Base-by-base conservation (phyloP, 371 early-diverging fungal genomes). In the Mortierella sp. region DNA sequence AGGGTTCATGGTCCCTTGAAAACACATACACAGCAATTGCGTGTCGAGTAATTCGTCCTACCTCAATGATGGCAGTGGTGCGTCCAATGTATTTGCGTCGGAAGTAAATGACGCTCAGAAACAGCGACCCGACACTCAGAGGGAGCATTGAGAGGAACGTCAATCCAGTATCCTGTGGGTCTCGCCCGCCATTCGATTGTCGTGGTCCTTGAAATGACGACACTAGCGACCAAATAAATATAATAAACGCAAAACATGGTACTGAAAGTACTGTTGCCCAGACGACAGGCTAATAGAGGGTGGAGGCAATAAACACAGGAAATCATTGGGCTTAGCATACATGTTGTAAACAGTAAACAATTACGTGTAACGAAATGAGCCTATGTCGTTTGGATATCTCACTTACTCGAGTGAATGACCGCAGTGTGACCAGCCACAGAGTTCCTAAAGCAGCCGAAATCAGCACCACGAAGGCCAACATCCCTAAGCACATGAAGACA, bases 181-280 rank as follows among this genome's bases (percentile, higher is more conserved):
- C 80, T 28, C 77, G 75, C 48, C 72, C 60, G 13, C 91, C 90
- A 72, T 86, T 87, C 55, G 89, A 88, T n/a, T 82, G 48, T 68
- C 87, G 82, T 8, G 87, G 83, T 24, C 80, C 88, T 50, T 91
- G 90, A 34, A 91, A 88, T 55, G 92, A 91, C 70, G 91, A 91
- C 11, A 89, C 87, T 10, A 90, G 26, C 6, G 89, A 88, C 94
- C 92, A 94, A 52, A 91, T 81, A 88, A 94, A 94, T 52, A 92
- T 82, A 9, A 76, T 89, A 28, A 92, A 71, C 13, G 92, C 86
- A 7, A 90, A 74, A 2, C 90, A 72, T 1, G 95, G 95, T 2
- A 94, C 91, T 31, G 89, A 79, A 9, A 91, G 63, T 10, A 94
- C 90, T 1, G 94, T 93, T 8, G 89, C 88, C 92, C 93, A 93